Evolutionary conservation across 257 asterid species (phyloP), one percentile per base, ranked within the genome.

Genomic region (Nicotiana otophora): DNA sequence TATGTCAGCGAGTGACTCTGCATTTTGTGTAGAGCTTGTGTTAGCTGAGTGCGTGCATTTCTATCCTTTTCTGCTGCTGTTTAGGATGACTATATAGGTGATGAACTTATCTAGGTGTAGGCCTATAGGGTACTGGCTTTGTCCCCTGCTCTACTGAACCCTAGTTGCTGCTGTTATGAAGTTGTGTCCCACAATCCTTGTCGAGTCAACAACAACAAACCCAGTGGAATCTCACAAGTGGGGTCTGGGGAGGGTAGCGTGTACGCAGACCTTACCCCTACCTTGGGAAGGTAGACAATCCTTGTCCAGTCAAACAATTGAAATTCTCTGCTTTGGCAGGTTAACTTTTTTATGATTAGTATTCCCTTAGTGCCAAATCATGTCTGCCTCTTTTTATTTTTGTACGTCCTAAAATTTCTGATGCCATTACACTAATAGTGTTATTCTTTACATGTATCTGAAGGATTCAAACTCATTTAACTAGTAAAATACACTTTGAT

Each of bases 241-340:
- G 46, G 3, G 46, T 7, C 10, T 39, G 10, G 10, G 39, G 46
- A 36, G 10, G 46, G 2, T 39, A 39, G 46, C 2, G 10, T 39
- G 46, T 36, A 36, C 8, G 8, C 8, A 36, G 1, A 36, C 8
- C 1, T 39, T 39, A 39, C 46, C 10, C 10, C 46, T 7, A 39
- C 0, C 10, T 10, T 39, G 10, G 10, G 46, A 39, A 39, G 46
- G 10, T 39, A 39, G 46, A 39, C 57, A 51, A 51, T 51, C 17
- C 17, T 51, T 51, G 17, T 72, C 36, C 34, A 19, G 30, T 69
- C 31, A 69, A n/a, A 39, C 57, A 39, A 10, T 69, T 69, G 78
- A 69, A 69, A 69, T 39, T 39, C 28, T 69, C 79, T 72, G 39
- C 36, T 72, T 46, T 72, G 34, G n/a, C 61, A 72, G 78, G 78